These are phyloP conservation scores for Schoenoplectus tabernaemontani DNA, from an alignment of 202 grass and related monocot species.

Conservation along the genomic window DNA sequence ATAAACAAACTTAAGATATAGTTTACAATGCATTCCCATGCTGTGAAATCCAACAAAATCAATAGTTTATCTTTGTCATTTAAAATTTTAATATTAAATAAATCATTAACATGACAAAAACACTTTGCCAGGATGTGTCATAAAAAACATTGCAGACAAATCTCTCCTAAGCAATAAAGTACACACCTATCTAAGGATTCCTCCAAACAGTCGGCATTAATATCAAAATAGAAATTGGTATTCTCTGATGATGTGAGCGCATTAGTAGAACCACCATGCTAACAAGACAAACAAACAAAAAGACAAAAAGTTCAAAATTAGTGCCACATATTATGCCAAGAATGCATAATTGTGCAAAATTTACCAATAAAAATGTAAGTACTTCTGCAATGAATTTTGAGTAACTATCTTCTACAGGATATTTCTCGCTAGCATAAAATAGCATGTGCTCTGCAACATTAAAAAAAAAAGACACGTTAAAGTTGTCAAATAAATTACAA, in stretches of 20 bases:
- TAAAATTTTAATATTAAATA: neutral
- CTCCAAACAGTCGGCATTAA: conserved; percentile 69
- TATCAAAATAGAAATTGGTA: conserved; percentile 89
- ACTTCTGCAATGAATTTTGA: conserved; percentile 92
- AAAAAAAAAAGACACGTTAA: neutral
- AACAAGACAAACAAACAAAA: conserved; percentile 30
- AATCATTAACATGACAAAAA: neutral
- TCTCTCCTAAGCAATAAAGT: neutral
- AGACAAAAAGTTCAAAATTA: conserved; percentile 9
- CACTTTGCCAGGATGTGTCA: neutral
- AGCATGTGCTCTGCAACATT: conserved; percentile 91
- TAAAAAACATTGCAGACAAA: neutral
- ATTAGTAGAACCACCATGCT: conserved; percentile 94
- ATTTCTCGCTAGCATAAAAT: conserved; percentile 92
- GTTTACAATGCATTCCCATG: neutral
- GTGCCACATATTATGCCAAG: neutral
- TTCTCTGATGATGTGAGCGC: conserved; percentile 70
- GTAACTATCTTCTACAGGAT: conserved; percentile 84
- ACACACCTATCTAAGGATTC: conserved; percentile 91
- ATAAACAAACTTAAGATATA: neutral
- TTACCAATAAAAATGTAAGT: neutral
- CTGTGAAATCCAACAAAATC: neutral
- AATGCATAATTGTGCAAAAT: neutral
- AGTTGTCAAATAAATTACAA: conserved; percentile 1
- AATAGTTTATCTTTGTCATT: neutral